A percentile compares a stretch with the other conserved stretches of the same genome.
Evolutionary conservation across 2,329 filamentous ascomycete species (phyloP).

Genomic region (Pseudogymnoascus sp.): DNA sequence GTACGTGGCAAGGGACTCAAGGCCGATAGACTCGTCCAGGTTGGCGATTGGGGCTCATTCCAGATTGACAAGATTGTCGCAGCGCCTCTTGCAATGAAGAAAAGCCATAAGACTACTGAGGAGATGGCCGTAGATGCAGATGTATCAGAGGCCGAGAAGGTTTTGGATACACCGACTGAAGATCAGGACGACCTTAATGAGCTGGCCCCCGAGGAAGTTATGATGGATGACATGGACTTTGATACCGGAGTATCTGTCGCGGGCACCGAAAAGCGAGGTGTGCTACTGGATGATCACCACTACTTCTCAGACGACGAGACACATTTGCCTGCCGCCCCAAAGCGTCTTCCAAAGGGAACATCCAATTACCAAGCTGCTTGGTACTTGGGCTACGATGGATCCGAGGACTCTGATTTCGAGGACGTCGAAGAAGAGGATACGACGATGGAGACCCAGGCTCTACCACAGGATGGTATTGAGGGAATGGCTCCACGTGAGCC

Average conservation of each 20-base stretch:
- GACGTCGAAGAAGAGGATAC: slow-evolving; percentile 56
- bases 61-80: slow-evolving; percentile 84
- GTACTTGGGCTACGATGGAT: slow-evolving; percentile 72
- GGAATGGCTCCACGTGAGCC: slow-evolving; percentile 57
- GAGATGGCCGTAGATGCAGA: slow-evolving; percentile 59
- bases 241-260: slow-evolving; percentile 41
- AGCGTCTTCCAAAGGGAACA: slow-evolving; percentile 78
- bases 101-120: slow-evolving; percentile 51
- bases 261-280: slow-evolving; percentile 63
- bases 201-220: slow-evolving; percentile 76
- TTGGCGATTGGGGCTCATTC: slow-evolving; percentile 91
- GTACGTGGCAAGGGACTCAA: slow-evolving; percentile 82
- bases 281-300: slow-evolving; percentile 91
- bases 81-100: slow-evolving; percentile 57
- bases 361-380: slow-evolving; percentile 92
- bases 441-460: slow-evolving; percentile 44
- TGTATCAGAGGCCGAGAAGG: slow-evolving; percentile 38
- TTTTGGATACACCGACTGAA: slow-evolving; percentile 64
- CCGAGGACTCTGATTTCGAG: slow-evolving; percentile 74
- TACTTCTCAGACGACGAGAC: slow-evolving; percentile 90
- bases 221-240: slow-evolving; percentile 63
- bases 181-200: slow-evolving; percentile 78
- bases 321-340: slow-evolving; percentile 53
- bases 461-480: slow-evolving; percentile 78
- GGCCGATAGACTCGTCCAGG: slow-evolving; percentile 78